Conservation (phyloP, 2,329 filamentous ascomycete genomes). For the Ilyonectria destructans region DNA sequence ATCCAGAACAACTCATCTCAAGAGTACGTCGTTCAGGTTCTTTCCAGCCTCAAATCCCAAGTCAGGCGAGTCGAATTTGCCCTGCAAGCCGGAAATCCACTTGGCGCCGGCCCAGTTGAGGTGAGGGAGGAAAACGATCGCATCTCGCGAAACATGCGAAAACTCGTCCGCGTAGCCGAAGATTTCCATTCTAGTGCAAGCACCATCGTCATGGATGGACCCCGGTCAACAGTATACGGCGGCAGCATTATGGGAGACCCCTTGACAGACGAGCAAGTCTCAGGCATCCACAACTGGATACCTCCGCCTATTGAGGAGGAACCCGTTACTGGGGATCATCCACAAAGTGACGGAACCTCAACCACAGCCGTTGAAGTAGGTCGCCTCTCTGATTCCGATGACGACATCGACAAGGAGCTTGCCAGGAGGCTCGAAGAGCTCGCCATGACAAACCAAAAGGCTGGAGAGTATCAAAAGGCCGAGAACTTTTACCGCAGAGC, state of each 20-base stretch:
- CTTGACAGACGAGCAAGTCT: slow-evolving; percentile 12
- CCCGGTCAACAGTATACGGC: slow-evolving; percentile 7
- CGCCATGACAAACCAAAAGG: neutral
- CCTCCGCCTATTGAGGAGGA: neutral
- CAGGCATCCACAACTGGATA: slow-evolving; percentile 9
- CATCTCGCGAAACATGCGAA: neutral
- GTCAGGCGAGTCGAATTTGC: slow-evolving; percentile 11
- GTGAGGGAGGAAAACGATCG: neutral
- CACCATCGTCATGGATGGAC: slow-evolving; percentile 3
- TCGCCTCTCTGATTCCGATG: slow-evolving; percentile 1
- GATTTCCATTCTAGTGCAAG: slow-evolving; percentile 11
- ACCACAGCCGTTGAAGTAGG: neutral
- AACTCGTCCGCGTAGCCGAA: slow-evolving; percentile 9
- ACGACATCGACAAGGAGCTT: slow-evolving; percentile 6
- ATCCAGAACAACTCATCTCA: slow-evolving; percentile 15
- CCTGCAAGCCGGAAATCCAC: neutral
- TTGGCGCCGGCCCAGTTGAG: neutral
- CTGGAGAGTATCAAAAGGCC: slow-evolving; percentile 8
- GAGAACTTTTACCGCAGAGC: slow-evolving; percentile 15
- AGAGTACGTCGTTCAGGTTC: neutral
- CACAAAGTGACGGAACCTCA: neutral
- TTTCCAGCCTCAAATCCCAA: slow-evolving; percentile 3
- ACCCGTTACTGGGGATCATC: neutral
- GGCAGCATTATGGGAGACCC: neutral
- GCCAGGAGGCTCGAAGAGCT: slow-evolving; percentile 8